Conservation (phyloP, 2,329 filamentous ascomycete genomes). For the Diaporthe ampelina region DNA sequence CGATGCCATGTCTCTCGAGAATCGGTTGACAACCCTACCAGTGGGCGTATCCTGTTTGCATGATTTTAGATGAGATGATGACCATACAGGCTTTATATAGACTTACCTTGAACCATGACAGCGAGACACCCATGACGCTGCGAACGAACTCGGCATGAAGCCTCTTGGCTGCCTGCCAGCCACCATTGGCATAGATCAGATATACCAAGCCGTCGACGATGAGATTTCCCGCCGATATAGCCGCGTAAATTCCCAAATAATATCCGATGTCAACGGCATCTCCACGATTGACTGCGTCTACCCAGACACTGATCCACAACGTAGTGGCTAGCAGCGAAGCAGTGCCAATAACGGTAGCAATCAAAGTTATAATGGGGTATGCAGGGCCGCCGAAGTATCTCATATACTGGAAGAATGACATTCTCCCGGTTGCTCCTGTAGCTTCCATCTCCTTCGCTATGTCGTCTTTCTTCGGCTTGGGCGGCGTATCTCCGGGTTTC, state of each 20-base stretch:
- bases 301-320: constrained; percentile 67
- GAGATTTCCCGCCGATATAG: constrained; percentile 59
- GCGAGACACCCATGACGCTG: constrained; percentile 65
- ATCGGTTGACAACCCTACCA: constrained; percentile 51
- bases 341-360: constrained; percentile 57
- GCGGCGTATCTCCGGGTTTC: constrained; percentile 53
- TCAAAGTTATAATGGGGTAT: constrained; percentile 57
- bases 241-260: constrained; percentile 68
- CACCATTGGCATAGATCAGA: constrained; percentile 66
- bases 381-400: constrained; percentile 62
- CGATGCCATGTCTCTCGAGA: constrained; percentile 62
- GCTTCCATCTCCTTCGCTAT: constrained; percentile 63
- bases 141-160: constrained; percentile 67
- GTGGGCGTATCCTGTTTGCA: constrained; percentile 51
- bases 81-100: too few relatives aligned
- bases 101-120: constrained; percentile 67
- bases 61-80: too few relatives aligned
- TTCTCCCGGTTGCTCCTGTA: constrained; percentile 60
- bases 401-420: constrained; percentile 64
- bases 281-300: constrained; percentile 63
- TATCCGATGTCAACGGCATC: constrained; percentile 61
- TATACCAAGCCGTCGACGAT: constrained; percentile 58
- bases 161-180: constrained; percentile 67
- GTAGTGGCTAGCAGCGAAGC: constrained; percentile 58
- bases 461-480: constrained; percentile 57